Evolutionary conservation across 106 monocot species (phyloP), one percentile per base, ranked within the genome.

Genomic region (Dioscorea alata): DNA sequence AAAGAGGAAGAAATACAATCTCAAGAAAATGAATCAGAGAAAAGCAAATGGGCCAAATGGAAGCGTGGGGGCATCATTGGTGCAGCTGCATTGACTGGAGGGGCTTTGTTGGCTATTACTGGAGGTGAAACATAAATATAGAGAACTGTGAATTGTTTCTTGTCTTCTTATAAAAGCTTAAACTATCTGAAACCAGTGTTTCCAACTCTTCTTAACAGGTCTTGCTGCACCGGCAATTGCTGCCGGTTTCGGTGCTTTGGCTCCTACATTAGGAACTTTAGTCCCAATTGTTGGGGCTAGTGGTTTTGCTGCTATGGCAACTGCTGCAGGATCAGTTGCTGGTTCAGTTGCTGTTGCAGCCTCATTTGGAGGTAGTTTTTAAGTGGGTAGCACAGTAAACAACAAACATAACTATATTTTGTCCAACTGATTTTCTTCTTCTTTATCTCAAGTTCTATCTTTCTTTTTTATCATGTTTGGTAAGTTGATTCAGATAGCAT

Each of bases 221-320:
- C 80, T 97, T 64, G 96, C 96, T 78, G 96, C 96, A 67, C 96
- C 96, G 73, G 96, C 96, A 72, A 97, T 97, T 74, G 96, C 96
- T 84, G 92, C 96, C 35, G 96, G 96, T 21, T 92, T 97, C 74
- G 70, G 92, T 73, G 96, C 96, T 64, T 69, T 97, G 17, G 92
- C 89, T 73, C 96, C 96, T 34, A 97, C 96, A 33, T 75, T 97
- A 73, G 92, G 92, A 33, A 81, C 92, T 32, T 61, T 97, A 58
- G 80, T 97, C 25, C 96, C 96, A 71, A 76, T 89, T 59, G 83
- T 97, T 67, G 96, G 96, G 67, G 96, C 96, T 19, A 80, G 96
- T 75, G 96, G 96, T 0, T 97, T 97, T 89, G 96, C 92, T 86
- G 96, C 96, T 9, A 79, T 81, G 64, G 96, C 96, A 60, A 85